Conservation (phyloP, 208 protist species). For the Vickermania spadyakhi region DNA sequence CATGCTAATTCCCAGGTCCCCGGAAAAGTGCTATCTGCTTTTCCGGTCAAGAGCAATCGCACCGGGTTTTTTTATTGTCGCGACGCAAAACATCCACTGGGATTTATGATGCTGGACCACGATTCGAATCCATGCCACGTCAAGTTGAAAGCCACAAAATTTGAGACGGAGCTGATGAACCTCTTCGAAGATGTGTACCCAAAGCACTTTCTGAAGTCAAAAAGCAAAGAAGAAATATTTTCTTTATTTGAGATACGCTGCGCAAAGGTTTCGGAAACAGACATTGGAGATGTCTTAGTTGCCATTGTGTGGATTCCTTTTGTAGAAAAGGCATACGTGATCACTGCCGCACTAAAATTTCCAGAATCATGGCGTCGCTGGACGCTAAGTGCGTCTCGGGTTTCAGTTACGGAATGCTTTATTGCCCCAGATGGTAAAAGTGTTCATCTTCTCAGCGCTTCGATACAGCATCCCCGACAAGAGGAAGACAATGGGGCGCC, state of each 20-base stretch:
- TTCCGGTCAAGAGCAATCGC: neutral
- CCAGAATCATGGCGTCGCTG: neutral
- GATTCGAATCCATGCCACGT: neutral
- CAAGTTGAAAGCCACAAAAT: neutral
- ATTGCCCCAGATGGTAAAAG: neutral
- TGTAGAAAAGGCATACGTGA: slow-evolving; percentile 15
- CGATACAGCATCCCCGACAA: too few species aligned
- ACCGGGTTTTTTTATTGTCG: slow-evolving; percentile 6
- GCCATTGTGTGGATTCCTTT: slow-evolving; percentile 11
- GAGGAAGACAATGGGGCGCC: too few species aligned
- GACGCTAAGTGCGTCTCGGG: neutral
- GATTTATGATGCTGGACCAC: slow-evolving; percentile 1
- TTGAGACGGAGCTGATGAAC: neutral
- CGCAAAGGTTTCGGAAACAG: slow-evolving; percentile 22
- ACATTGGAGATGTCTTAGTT: slow-evolving; percentile 21
- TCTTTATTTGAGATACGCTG: slow-evolving; percentile 20
- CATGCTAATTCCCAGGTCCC: slow-evolving; percentile 1
- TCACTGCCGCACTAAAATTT: slow-evolving; percentile 21
- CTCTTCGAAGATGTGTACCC: slow-evolving; percentile 1
- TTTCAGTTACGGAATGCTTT: neutral
- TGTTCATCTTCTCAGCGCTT: neutral
- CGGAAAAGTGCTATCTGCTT: neutral
- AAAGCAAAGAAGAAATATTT: slow-evolving; percentile 4
- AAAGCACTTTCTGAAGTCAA: neutral
- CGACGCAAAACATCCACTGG: slow-evolving; percentile 3